These are phyloP conservation scores for Solanum hybrid DNA, from an alignment of 305 asterid genomes.

Conservation along the genomic window DNA sequence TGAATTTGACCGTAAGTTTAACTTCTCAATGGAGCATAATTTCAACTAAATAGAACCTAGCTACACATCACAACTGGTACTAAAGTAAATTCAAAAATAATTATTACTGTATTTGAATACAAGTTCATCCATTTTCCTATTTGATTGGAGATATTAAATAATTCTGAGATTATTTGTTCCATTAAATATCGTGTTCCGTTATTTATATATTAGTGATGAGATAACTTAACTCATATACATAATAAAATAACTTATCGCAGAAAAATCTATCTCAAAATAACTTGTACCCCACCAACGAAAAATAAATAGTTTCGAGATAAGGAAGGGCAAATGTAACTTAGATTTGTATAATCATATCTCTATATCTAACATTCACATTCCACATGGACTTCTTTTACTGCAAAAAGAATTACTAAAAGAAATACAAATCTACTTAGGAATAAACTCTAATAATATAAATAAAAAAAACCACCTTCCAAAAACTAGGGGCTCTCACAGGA, in stretches of 20 bases:
- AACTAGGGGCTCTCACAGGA: neutral
- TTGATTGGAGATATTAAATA: neutral
- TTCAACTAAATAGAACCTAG: neutral
- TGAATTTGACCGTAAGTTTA: neutral
- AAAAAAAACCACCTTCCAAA: neutral
- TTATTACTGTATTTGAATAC: neutral
- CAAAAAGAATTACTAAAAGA: neutral
- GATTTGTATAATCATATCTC: neutral
- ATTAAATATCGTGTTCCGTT: too few species aligned
- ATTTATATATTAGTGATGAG: neutral
- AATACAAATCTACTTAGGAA: neutral
- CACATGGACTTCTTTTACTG: neutral
- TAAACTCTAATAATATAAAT: neutral
- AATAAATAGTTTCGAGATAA: neutral
- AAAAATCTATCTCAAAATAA: too few species aligned
- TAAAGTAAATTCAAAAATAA: neutral
- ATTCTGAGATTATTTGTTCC: too few species aligned
- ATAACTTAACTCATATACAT: too few species aligned
- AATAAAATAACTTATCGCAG: too few species aligned
- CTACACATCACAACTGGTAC: neutral
- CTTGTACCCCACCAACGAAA: too few species aligned
- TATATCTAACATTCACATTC: neutral
- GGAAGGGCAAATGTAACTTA: neutral
- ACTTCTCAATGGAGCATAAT: neutral
- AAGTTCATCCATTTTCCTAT: neutral